phyloP scores from a whole-genome alignment of 2,329 filamentous ascomycete genomes.

The Calonectria pauciramosa region DNA sequence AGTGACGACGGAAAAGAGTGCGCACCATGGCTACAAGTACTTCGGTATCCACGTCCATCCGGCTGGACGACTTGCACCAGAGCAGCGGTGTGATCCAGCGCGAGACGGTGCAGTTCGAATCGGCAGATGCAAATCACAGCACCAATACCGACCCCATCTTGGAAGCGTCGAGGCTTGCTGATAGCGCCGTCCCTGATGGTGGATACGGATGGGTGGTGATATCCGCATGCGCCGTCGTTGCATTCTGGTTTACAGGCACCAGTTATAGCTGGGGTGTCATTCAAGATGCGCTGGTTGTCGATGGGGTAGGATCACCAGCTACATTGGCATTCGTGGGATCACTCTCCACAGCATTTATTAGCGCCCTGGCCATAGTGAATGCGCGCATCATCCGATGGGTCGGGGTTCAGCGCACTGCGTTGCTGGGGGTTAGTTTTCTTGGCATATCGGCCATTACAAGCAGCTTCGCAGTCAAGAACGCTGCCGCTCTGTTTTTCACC shows the following conservation, averaged over 20 bases:
- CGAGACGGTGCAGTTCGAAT: neutral
- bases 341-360: slow-evolving; percentile 58
- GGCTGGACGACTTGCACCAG: neutral
- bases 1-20: neutral
- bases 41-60: slow-evolving; percentile 11
- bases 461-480: slow-evolving; percentile 43
- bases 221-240: slow-evolving; percentile 38
- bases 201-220: slow-evolving; percentile 48
- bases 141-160: slow-evolving; percentile 33
- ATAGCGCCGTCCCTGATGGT: slow-evolving; percentile 44
- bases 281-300: slow-evolving; percentile 67
- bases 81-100: neutral
- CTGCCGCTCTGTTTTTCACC: slow-evolving; percentile 45
- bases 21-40: neutral
- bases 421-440: slow-evolving; percentile 65
- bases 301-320: slow-evolving; percentile 59
- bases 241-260: slow-evolving; percentile 68
- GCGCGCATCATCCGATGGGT: slow-evolving; percentile 63
- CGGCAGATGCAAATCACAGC: neutral
- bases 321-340: slow-evolving; percentile 73
- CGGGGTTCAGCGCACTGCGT: slow-evolving; percentile 59
- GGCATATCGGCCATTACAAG: slow-evolving; percentile 59
- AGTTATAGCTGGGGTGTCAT: slow-evolving; percentile 73
- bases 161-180: slow-evolving; percentile 38
- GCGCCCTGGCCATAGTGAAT: slow-evolving; percentile 65